Conservation (phyloP, 2,329 filamentous ascomycete species). For the Thelonectria olida region DNA sequence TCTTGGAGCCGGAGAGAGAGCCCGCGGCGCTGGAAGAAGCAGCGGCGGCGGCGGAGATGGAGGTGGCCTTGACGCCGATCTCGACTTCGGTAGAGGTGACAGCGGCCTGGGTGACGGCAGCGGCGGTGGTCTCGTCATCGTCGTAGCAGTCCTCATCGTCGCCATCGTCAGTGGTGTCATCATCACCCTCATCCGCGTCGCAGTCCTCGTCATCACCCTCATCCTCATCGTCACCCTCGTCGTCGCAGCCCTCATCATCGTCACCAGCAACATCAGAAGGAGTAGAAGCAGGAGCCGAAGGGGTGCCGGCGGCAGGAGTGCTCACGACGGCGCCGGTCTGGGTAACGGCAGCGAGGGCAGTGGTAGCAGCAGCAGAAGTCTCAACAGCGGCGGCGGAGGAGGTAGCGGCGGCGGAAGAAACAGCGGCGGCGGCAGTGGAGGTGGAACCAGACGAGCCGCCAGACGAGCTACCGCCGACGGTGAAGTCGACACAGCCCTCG, state of each 20-base stretch:
- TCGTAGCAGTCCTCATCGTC: constrained; percentile 6
- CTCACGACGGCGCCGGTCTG: not conserved
- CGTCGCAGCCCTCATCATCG: constrained; percentile 28
- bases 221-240: constrained; percentile 22
- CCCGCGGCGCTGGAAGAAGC: constrained; percentile 3
- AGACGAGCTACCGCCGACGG: constrained; percentile 27
- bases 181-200: constrained; percentile 19
- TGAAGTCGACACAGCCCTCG: constrained; percentile 70
- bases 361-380: constrained; percentile 21
- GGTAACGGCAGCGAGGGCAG: constrained; percentile 10
- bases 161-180: constrained; percentile 1
- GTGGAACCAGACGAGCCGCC: constrained; percentile 11
- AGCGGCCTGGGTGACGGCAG: not conserved
- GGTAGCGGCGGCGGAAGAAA: constrained; percentile 14
- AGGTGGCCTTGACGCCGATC: not conserved
- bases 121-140: constrained; percentile 7
- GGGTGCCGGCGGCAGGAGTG: constrained; percentile 3
- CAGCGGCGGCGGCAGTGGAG: constrained; percentile 12
- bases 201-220: constrained; percentile 23
- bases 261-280: constrained; percentile 13
- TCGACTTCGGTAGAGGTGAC: not conserved
- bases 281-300: constrained; percentile 21
- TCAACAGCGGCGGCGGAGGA: constrained; percentile 14
- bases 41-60: constrained; percentile 4
- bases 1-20: not conserved